phyloP scores from a whole-genome alignment of 345 rosid species.

The Salix viminalis region DNA sequence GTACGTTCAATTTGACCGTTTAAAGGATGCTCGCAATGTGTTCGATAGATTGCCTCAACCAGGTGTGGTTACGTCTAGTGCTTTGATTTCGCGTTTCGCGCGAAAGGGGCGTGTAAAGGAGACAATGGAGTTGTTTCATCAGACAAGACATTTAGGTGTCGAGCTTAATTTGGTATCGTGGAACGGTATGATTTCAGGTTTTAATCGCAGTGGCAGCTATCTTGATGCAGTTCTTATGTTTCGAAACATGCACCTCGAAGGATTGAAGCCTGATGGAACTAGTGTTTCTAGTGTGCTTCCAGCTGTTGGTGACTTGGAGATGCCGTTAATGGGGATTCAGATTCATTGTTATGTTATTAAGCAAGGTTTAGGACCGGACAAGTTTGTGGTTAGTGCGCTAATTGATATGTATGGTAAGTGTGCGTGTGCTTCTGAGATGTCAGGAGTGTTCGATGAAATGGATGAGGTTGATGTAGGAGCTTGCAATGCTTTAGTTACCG shows the following conservation, averaged over 20 bases:
- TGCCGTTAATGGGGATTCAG: conserved; percentile 43
- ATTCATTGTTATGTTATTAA: conserved; percentile 46
- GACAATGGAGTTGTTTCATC: conserved; percentile 31
- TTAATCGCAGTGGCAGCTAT: conserved; percentile 44
- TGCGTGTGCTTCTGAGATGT: conserved; percentile 35
- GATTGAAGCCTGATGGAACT: conserved; percentile 44
- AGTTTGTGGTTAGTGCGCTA: conserved; percentile 43
- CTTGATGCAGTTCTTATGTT: conserved; percentile 43
- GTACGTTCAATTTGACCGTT: conserved; percentile 41
- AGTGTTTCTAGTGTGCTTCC: conserved; percentile 51
- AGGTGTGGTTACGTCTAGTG: conserved; percentile 51
- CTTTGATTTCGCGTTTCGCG: conserved; percentile 51
- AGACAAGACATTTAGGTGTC: conserved; percentile 31
- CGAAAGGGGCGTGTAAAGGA: conserved; percentile 42
- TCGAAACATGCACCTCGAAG: conserved; percentile 40
- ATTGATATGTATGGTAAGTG: conserved; percentile 61
- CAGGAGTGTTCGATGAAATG: conserved; percentile 32
- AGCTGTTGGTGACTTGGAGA: conserved; percentile 40
- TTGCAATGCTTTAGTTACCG: conserved; percentile 56
- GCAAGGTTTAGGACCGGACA: conserved; percentile 36
- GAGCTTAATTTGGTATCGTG: conserved; percentile 51
- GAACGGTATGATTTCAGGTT: conserved; percentile 69
- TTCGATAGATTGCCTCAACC: conserved; percentile 44
- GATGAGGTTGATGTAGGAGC: conserved; percentile 41
- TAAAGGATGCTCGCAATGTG: conserved; percentile 47